Conservation (phyloP, 305 asterid genomes). For the Fraxinus sp. region DNA sequence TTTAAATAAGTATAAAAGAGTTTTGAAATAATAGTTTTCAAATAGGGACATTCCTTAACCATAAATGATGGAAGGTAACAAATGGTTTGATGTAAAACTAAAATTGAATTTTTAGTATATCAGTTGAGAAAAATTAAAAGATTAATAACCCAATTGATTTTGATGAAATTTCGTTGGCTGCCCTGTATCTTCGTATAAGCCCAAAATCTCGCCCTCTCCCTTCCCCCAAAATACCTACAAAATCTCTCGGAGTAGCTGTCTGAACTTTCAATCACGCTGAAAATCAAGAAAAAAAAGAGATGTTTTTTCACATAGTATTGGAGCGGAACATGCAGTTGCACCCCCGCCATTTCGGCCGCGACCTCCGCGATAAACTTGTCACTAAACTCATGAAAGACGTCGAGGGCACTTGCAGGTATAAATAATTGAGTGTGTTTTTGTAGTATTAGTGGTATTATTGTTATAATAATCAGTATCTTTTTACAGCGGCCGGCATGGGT, state of each 20-base stretch:
- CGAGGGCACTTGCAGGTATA: constrained; percentile 96
- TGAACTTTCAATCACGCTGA: neutral
- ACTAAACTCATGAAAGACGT: constrained; percentile 96
- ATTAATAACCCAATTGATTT: too few species aligned
- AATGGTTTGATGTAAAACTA: too few species aligned
- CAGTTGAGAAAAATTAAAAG: too few species aligned
- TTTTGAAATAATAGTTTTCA: too few species aligned
- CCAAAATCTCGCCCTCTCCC: neutral
- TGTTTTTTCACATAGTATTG: constrained; percentile 87
- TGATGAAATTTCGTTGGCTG: neutral
- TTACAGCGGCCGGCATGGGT: constrained; percentile 86
- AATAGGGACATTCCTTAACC: too few species aligned
- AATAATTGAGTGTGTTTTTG: neutral
- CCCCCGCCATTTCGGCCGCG: constrained; percentile 98
- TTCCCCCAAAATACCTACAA: neutral
- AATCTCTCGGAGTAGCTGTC: neutral
- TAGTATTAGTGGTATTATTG: neutral
- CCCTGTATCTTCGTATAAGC: neutral
- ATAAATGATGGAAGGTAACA: too few species aligned
- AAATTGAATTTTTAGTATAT: too few species aligned
- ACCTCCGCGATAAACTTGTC: constrained; percentile 85
- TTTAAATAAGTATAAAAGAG: too few species aligned
- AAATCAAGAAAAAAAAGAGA: constrained; percentile 13
- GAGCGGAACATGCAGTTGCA: constrained; percentile 97
- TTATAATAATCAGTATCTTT: neutral